Percentiles rank a stretch among this genome's conserved stretches.
phyloP scores from a whole-genome alignment of 441 rosid genomes.

The Erodium texanum region DNA sequence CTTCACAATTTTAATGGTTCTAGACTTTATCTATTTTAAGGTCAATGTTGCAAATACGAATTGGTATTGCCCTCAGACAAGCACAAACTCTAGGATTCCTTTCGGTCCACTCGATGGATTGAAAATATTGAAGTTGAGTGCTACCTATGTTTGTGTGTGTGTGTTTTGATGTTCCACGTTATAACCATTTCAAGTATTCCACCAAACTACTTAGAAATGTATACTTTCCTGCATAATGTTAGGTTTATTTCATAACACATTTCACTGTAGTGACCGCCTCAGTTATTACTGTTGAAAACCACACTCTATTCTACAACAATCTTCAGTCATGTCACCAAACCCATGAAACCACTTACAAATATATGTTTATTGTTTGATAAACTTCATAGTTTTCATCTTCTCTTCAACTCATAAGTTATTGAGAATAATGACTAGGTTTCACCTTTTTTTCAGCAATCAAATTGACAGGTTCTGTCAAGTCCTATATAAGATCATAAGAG shows the following conservation, averaged over 20 bases:
- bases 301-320: neutral
- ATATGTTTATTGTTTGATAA: neutral
- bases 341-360: neutral
- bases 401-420: neutral
- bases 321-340: neutral
- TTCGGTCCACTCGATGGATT: neutral
- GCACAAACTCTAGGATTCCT: too few relatives aligned
- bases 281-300: too few relatives aligned
- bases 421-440: neutral
- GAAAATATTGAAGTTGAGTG: neutral
- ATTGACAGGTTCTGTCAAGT: conserved; percentile 3
- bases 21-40: too few relatives aligned
- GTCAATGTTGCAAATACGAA: too few relatives aligned
- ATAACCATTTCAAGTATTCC: neutral
- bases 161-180: neutral
- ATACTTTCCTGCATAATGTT: neutral
- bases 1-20: too few relatives aligned
- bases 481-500: conserved; percentile 10
- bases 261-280: neutral
- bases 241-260: neutral
- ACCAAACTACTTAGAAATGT: neutral
- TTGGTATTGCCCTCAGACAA: neutral
- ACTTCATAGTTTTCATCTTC: neutral
- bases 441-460: conserved; percentile 20
- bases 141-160: neutral